These are phyloP conservation scores for Calonectria hongkongensis DNA, from an alignment of 2,329 filamentous ascomycete genomes.

Conservation along the genomic window DNA sequence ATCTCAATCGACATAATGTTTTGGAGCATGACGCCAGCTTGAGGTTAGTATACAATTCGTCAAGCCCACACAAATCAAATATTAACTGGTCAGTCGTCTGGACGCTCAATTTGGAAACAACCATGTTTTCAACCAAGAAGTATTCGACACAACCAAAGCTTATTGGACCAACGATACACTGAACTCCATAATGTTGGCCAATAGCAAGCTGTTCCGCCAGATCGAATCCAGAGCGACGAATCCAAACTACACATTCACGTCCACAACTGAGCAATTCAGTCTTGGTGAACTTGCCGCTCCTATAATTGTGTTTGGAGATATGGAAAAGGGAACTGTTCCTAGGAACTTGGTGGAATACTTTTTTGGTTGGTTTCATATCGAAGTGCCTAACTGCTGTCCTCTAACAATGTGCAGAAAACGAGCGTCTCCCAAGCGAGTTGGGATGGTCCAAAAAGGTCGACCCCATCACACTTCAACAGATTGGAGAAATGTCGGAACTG, in stretches of 20 bases:
- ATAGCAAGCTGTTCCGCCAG: slow-evolving; percentile 9
- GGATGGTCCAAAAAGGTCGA: not conserved
- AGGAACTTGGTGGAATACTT: not conserved
- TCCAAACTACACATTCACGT: slow-evolving; percentile 5
- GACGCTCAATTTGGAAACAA: slow-evolving; percentile 11
- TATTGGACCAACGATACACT: slow-evolving; percentile 21
- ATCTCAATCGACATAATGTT: not conserved
- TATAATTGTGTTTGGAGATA: slow-evolving; percentile 2
- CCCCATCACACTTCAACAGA: not conserved
- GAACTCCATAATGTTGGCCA: not conserved
- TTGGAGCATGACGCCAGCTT: slow-evolving; percentile 6
- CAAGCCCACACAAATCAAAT: not conserved
- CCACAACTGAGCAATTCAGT: not conserved
- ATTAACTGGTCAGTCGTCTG: not conserved
- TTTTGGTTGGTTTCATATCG: not conserved
- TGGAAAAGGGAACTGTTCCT: not conserved
- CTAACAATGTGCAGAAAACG: not conserved
- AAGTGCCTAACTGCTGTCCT: not conserved
- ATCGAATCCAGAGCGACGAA: slow-evolving; percentile 14
- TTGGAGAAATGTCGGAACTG: not conserved
- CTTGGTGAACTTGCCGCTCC: slow-evolving; percentile 12
- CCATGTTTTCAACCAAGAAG: slow-evolving; percentile 13
- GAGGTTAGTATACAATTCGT: not conserved
- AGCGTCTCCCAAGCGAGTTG: not conserved
- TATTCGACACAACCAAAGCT: not conserved